A percentile compares a stretch with the other conserved stretches of the same genome.
These are phyloP conservation scores for Parascedosporium putredinis DNA, from an alignment of 2,329 filamentous ascomycete species.

Conservation along the genomic window DNA sequence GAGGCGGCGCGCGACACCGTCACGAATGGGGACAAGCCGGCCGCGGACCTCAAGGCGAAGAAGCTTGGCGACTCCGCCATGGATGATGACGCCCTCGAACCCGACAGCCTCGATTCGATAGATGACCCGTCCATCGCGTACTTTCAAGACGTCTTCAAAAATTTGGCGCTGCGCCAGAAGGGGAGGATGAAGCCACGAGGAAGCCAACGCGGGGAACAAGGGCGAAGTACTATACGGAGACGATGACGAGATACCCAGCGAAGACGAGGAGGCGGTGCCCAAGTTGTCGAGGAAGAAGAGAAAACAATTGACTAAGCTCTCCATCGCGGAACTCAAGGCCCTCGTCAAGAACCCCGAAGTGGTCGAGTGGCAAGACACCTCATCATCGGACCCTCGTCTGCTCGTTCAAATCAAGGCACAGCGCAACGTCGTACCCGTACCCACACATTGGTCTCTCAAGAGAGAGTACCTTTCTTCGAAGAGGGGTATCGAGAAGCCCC, in stretches of 20 bases:
- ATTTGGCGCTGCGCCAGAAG: conserved; percentile 58
- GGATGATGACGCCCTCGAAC: neutral
- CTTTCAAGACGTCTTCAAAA: conserved; percentile 72
- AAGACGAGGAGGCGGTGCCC: conserved; percentile 61
- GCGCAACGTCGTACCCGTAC: conserved; percentile 91
- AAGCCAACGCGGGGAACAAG: conserved; percentile 64
- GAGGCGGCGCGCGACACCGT: conserved; percentile 22
- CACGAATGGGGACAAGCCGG: conserved; percentile 6
- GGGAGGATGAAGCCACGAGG: conserved; percentile 53
- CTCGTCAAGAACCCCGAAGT: conserved; percentile 84
- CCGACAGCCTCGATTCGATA: conserved; percentile 26
- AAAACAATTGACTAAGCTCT: conserved; percentile 84
- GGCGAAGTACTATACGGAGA: conserved; percentile 77
- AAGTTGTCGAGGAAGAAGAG: conserved; percentile 91
- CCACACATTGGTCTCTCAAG: conserved; percentile 89
- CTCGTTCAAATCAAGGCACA: conserved; percentile 92
- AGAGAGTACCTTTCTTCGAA: conserved; percentile 96
- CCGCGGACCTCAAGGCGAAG: conserved; percentile 17
- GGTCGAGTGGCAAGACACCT: conserved; percentile 95
- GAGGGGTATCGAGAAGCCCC: conserved; percentile 92
- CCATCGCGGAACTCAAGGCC: conserved; percentile 90
- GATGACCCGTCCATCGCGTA: conserved; percentile 72
- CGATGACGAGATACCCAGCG: conserved; percentile 76
- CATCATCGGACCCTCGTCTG: conserved; percentile 76
- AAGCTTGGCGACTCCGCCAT: conserved; percentile 23